Evolutionary conservation across 768 basidiomycete genomes (phyloP).

Genomic region (Mycena floridula): DNA sequence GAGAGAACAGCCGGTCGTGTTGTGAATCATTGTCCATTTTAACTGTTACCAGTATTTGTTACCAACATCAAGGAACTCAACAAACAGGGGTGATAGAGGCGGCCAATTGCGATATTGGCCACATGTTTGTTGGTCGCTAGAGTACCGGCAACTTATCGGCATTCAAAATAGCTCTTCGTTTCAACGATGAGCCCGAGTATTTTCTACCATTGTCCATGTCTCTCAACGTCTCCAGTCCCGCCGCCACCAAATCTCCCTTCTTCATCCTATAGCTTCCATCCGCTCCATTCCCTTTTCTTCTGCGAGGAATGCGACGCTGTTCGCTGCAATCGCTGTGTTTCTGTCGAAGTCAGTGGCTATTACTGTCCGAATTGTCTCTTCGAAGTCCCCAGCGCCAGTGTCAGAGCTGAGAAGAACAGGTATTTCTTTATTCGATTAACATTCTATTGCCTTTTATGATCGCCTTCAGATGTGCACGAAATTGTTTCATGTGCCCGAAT

Average conservation of each 20-base stretch:
- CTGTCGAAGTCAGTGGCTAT: conserved; percentile 92
- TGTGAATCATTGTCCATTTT: too few species aligned
- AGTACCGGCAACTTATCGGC: too few species aligned
- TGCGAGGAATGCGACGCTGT: conserved; percentile 98
- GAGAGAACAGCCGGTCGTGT: not conserved
- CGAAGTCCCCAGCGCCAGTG: conserved; percentile 96
- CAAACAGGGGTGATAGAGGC: too few species aligned
- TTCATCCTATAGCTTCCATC: conserved; percentile 76
- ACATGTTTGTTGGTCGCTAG: too few species aligned
- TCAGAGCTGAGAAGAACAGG: conserved; percentile 98
- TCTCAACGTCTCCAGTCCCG: conserved; percentile 49
- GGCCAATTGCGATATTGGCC: too few species aligned
- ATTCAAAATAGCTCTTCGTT: too few species aligned
- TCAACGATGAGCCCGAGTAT: conserved; percentile 44
- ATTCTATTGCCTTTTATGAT: not conserved
- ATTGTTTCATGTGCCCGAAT: conserved; percentile 94
- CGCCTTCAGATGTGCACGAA: conserved; percentile 80
- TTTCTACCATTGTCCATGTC: conserved; percentile 72
- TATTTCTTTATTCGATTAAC: conserved; percentile 20
- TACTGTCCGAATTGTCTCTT: conserved; percentile 98
- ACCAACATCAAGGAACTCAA: too few species aligned
- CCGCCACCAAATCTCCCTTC: conserved; percentile 75
- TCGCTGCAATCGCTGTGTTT: conserved; percentile 88
- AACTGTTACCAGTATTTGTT: too few species aligned
- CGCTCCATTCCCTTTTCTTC: conserved; percentile 84